These are phyloP conservation scores for Saururus chinensis DNA, from an alignment of 164 flowering plant genomes.

Conservation along the genomic window DNA sequence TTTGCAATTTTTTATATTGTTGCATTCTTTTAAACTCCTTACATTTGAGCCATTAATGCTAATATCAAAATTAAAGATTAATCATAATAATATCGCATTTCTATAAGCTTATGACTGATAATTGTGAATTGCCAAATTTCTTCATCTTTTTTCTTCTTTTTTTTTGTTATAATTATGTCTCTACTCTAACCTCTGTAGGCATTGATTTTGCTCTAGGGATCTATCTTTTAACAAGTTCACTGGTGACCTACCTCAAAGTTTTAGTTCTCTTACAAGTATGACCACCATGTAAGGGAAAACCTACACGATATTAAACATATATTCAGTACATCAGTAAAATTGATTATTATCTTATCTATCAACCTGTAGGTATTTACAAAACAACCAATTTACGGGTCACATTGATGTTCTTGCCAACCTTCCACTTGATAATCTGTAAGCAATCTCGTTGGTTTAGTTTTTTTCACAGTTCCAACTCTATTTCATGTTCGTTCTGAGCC, in stretches of 20 bases:
- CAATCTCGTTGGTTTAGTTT: not conserved
- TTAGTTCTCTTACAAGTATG: slow-evolving; percentile 53
- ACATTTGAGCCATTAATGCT: too few relatives aligned
- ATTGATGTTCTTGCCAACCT: slow-evolving; percentile 75
- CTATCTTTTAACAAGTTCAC: slow-evolving; percentile 59
- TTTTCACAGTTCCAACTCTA: not conserved
- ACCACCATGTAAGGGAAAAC: slow-evolving; percentile 44
- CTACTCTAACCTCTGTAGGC: not conserved
- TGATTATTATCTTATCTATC: slow-evolving; percentile 4
- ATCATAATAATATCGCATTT: too few relatives aligned
- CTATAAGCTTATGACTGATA: too few relatives aligned
- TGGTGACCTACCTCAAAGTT: slow-evolving; percentile 63
- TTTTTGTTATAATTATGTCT: not conserved
- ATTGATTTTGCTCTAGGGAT: slow-evolving; percentile 47
- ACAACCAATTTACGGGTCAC: slow-evolving; percentile 78
- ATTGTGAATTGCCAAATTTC: not conserved
- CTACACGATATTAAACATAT: not conserved
- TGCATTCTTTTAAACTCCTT: too few relatives aligned
- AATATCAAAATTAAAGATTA: too few relatives aligned
- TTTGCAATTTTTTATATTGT: too few relatives aligned
- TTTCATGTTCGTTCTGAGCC: not conserved
- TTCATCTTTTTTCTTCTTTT: not conserved
- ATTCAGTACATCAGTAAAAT: not conserved
- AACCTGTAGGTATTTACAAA: slow-evolving; percentile 64
- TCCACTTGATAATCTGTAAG: slow-evolving; percentile 63